Conservation (phyloP, 73 alveolate genomes). For the Paramecium sonneborni region DNA sequence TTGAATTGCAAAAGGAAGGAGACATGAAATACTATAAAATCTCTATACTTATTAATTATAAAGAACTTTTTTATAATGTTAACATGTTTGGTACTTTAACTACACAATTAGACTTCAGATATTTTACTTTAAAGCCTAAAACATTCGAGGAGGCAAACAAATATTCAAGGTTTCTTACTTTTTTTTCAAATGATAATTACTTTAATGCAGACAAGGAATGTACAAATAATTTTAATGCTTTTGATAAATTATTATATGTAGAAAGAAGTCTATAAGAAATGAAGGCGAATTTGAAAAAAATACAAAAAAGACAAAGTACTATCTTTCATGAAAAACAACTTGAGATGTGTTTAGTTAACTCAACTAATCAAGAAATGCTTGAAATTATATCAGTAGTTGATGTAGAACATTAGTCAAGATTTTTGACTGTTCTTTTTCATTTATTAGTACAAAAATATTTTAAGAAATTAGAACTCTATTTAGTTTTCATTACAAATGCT, state of each 20-base stretch:
- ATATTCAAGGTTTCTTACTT: neutral
- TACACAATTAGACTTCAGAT: neutral
- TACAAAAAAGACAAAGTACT: neutral
- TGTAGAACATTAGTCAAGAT: neutral
- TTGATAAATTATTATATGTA: constrained; percentile 20
- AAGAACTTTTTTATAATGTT: neutral
- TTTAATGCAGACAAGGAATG: neutral
- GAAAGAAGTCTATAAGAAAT: neutral
- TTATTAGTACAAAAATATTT: neutral
- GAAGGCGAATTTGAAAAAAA: neutral
- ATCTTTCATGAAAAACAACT: neutral
- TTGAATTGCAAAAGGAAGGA: neutral
- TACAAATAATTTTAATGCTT: neutral
- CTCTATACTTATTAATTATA: neutral
- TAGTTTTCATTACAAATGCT: neutral
- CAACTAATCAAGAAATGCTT: neutral
- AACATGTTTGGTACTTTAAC: neutral
- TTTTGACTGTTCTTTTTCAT: constrained; percentile 19
- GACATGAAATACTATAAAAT: neutral
- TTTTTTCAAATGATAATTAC: constrained; percentile 10
- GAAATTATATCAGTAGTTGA: neutral
- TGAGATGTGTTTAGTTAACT: neutral
- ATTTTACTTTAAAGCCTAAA: neutral
- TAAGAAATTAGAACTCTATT: neutral
- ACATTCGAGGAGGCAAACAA: neutral